Base-by-base conservation (phyloP, 192 early-diverging fungal genomes). In the Coemansia sp. region DNA sequence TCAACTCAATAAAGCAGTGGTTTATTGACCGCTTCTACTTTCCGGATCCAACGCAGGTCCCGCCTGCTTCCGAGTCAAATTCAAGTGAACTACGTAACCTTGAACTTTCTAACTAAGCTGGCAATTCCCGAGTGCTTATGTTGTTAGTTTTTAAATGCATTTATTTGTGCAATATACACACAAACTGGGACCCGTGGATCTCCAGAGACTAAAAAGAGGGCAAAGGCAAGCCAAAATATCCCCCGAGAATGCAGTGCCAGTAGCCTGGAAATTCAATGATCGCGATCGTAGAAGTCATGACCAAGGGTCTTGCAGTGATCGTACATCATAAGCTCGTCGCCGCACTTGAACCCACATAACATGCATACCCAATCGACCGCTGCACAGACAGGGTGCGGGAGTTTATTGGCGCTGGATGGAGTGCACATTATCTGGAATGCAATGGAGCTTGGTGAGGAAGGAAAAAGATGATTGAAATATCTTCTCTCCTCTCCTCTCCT, bases 11-110 rank as follows among this genome's bases (percentile, higher is more conserved):
- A 9, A 69, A 68, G 51, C 64, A 61, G 37, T 75, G 72, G 72
- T 75, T 75, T 53, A 50, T 65, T 20, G 65, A 75, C 55, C 65
- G 66, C 14, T 75, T 75, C 62, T 75, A 75, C 58, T 75, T 75
- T 59, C 26, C 72, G 1, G 72, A 75, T 23, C 72, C 72, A 0
- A 75, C 72, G 2, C 72, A 75, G 26, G 65, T 75, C 15, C 72
- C 72, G 37, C 72, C 72, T 1, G 68, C 72, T 15, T 36, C 47
- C 37, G 53, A 64, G 11, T 26, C 60, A 16, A n/a, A 19, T 8
- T 49, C 56, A 21, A 53, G 45, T 50, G 65, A 75, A 39, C 57
- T 62, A n/a, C 72, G 55, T 42, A 59, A 68, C 39, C 40, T 63
- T 23, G 61, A 60, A 23, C 23, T 4, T 26, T 26, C 23, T 4